Evolutionary conservation across 306 rosid genomes (phyloP).

Genomic region (Cucurbita argyrosperma): DNA sequence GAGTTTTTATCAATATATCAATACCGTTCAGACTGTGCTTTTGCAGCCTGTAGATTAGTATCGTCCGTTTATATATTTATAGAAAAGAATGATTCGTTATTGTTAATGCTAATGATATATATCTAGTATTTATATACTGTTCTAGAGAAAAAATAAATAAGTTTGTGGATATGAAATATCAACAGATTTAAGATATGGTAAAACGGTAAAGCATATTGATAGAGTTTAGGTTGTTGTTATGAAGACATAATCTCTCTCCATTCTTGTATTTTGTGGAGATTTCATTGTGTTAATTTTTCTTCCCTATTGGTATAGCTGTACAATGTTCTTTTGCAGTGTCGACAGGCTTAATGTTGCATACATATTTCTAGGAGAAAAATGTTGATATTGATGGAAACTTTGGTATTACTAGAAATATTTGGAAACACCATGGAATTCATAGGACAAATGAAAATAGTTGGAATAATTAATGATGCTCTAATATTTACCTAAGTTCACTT

Average conservation of each 20-base stretch:
- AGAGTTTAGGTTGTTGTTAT: not conserved
- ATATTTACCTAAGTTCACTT: not conserved
- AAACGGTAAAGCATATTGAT: not conserved
- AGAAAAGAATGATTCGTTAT: not conserved
- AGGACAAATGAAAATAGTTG: not conserved
- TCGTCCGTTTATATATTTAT: not conserved
- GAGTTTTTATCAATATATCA: not conserved
- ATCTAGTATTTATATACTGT: not conserved
- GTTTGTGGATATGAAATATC: not conserved
- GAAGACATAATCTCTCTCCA: not conserved
- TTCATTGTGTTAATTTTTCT: not conserved
- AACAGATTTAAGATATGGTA: not conserved
- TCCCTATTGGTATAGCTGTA: not conserved
- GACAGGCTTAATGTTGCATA: not conserved
- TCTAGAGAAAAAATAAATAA: not conserved
- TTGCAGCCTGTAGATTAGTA: not conserved
- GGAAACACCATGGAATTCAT: not conserved
- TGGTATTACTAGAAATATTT: not conserved
- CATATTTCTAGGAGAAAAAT: not conserved
- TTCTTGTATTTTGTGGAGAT: not conserved
- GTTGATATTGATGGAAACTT: not conserved
- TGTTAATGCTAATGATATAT: not conserved
- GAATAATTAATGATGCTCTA: not conserved
- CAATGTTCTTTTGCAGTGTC: not conserved
- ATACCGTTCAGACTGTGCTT: not conserved